A percentile compares a stretch with the other conserved stretches of the same genome.
Conservation (phyloP, 2,329 filamentous ascomycete genomes). For the Xylariaceae sp. region DNA sequence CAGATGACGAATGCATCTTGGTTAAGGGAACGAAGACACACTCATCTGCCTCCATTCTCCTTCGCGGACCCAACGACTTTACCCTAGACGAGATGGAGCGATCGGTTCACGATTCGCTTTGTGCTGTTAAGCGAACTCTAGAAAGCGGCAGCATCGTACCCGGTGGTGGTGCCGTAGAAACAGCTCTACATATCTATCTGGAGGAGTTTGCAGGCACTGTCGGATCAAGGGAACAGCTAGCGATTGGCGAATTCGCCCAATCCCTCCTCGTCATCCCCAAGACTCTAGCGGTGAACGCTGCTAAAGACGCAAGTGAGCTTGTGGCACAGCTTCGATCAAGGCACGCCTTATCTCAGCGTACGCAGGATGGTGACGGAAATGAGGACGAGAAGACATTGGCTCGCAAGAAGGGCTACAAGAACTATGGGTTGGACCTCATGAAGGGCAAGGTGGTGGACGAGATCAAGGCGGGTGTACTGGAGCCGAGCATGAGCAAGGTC, state of each 20-base stretch:
- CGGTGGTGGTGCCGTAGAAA: constrained; percentile 95
- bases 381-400: constrained; percentile 90
- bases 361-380: constrained; percentile 80
- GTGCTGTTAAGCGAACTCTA: constrained; percentile 94
- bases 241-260: constrained; percentile 96
- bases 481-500: constrained; percentile 98
- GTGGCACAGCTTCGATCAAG: constrained; percentile 93
- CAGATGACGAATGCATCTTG: constrained; percentile 97
- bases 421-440: constrained; percentile 91
- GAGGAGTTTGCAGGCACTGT: constrained; percentile 99
- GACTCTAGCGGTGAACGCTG: constrained; percentile 95
- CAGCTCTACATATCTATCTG: constrained; percentile 98
- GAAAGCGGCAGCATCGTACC: constrained; percentile 97
- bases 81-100: constrained; percentile 99
- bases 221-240: constrained; percentile 94
- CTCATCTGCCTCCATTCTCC: constrained; percentile 93
- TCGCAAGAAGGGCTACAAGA: constrained; percentile 97
- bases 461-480: constrained; percentile 92
- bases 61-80: constrained; percentile 94
- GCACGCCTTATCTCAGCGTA: constrained; percentile 92
- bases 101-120: constrained; percentile 95
- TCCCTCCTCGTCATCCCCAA: constrained; percentile 94
- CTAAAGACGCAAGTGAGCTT: constrained; percentile 94
- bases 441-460: constrained; percentile 92
- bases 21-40: constrained; percentile 95